A percentile compares a stretch with the other conserved stretches of the same genome.
Evolutionary conservation across 345 rosid genomes (phyloP).

Genomic region (Syzygium oleosum): DNA sequence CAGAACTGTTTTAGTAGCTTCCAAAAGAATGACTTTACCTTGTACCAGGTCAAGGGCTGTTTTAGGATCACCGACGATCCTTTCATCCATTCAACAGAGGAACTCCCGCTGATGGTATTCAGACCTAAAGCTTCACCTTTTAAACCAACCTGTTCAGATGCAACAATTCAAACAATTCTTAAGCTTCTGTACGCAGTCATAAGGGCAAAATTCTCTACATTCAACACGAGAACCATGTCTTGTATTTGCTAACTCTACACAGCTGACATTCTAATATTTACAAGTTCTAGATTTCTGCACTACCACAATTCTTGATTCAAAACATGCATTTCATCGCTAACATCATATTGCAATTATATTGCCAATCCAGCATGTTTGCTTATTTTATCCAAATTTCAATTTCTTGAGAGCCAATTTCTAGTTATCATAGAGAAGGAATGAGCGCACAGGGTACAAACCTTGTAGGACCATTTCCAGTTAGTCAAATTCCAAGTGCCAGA

Average conservation of each 20-base stretch:
- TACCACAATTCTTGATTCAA: neutral
- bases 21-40: conserved; percentile 1
- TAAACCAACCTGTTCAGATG: conserved; percentile 5
- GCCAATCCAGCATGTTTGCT: neutral
- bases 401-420: neutral
- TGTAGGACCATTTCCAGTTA: conserved; percentile 85
- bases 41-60: conserved; percentile 16
- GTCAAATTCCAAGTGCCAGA: conserved; percentile 78
- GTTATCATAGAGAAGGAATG: conserved; percentile 1
- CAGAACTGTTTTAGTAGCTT: neutral
- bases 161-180: neutral
- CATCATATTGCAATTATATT: neutral
- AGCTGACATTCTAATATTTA: neutral
- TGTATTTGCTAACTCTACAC: neutral
- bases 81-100: conserved; percentile 9
- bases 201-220: neutral
- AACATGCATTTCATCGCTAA: neutral
- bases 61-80: neutral
- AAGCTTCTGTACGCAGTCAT: neutral
- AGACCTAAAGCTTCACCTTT: conserved; percentile 11
- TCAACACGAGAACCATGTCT: neutral
- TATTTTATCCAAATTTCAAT: neutral
- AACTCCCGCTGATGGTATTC: conserved; percentile 6
- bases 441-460: conserved; percentile 42
- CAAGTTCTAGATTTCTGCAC: neutral